Conservation (phyloP, 768 basidiomycete genomes). For the Lentinula lateritia region DNA sequence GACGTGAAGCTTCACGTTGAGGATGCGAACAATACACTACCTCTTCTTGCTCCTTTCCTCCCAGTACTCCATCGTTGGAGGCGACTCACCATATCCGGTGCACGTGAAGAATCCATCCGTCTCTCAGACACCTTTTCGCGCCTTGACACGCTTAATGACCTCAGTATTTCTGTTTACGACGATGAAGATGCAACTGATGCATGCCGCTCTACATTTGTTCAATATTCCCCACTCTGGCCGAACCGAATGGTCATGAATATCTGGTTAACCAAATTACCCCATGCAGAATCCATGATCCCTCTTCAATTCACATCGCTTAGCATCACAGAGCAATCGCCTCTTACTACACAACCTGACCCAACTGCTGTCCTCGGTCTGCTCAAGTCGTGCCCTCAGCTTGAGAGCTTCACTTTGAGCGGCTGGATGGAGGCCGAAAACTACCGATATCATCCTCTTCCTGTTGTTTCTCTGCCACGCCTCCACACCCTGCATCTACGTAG, state of each 20-base stretch:
- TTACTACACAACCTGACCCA: conserved; percentile 30
- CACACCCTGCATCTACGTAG: conserved; percentile 50
- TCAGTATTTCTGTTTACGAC: conserved; percentile 3
- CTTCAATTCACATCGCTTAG: conserved; percentile 53
- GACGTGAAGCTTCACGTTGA: conserved; percentile 46
- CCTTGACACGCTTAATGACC: conserved; percentile 12
- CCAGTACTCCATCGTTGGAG: conserved; percentile 55
- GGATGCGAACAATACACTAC: conserved; percentile 47
- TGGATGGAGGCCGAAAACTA: conserved; percentile 40
- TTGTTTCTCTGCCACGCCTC: conserved; percentile 53
- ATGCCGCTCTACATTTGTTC: conserved; percentile 25
- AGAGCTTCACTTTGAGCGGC: conserved; percentile 53
- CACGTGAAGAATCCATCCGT: conserved; percentile 29
- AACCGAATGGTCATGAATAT: conserved; percentile 39
- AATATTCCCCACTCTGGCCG: conserved; percentile 22
- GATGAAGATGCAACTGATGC: conserved; percentile 29
- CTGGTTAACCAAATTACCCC: conserved; percentile 45
- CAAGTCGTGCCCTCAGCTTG: conserved; percentile 52
- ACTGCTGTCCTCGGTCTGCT: conserved; percentile 58
- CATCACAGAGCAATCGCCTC: conserved; percentile 43
- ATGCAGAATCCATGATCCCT: conserved; percentile 33
- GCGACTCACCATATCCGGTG: conserved; percentile 38
- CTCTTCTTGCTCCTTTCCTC: conserved; percentile 60
- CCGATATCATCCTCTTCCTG: conserved; percentile 23
- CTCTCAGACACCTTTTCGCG: conserved; percentile 21